These are phyloP conservation scores for Emydomyces testavorans DNA, from an alignment of 2,329 filamentous ascomycete species.

Conservation along the genomic window DNA sequence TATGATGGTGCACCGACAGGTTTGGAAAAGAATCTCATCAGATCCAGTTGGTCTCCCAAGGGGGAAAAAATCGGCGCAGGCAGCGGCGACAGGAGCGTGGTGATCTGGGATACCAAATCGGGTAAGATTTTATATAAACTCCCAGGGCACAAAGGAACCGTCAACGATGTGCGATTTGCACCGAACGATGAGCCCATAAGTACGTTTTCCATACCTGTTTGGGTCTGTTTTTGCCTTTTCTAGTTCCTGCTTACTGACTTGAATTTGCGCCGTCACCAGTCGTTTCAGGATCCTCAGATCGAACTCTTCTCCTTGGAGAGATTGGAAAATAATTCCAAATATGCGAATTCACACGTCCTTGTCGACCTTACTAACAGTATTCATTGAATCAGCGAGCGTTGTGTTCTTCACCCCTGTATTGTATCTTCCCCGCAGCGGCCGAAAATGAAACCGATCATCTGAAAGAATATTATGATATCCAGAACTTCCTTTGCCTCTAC, in stretches of 20 bases:
- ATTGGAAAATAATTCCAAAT: conserved; percentile 48
- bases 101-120: conserved; percentile 81
- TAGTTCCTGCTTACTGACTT: background rate
- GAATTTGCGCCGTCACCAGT: conserved; percentile 42
- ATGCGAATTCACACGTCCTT: no score
- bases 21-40: conserved; percentile 81
- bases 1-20: conserved; percentile 86
- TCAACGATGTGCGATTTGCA: conserved; percentile 88
- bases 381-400: no score
- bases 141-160: conserved; percentile 85
- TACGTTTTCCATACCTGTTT: no score
- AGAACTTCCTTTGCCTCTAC: no score
- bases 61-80: conserved; percentile 82
- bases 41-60: conserved; percentile 77
- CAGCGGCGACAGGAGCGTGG: conserved; percentile 78
- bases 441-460: background rate
- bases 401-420: background rate
- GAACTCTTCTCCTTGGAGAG: conserved; percentile 72
- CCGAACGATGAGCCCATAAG: conserved; percentile 74
- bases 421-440: no score
- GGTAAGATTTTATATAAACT: conserved; percentile 90
- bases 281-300: conserved; percentile 80
- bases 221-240: no score
- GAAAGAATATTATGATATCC: no score
- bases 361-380: background rate